Conservation (phyloP, 345 rosid genomes). For the Aethionema arabicum region DNA sequence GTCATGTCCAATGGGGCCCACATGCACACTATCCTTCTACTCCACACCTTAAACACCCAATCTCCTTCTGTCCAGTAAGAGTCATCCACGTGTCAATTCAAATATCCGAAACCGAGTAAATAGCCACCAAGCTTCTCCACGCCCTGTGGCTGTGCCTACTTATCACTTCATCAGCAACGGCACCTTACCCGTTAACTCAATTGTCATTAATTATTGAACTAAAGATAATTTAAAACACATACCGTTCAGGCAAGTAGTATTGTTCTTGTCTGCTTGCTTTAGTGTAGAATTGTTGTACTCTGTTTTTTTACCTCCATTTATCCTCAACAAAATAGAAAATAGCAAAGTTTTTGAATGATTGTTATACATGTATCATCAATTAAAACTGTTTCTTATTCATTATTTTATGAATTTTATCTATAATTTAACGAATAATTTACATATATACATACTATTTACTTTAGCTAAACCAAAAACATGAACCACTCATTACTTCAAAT, state of each 20-base stretch:
- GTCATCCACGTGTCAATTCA: constrained; percentile 48
- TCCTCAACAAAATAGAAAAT: constrained; percentile 4
- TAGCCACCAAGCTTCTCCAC: constrained; percentile 63
- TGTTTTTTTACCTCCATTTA: constrained; percentile 13
- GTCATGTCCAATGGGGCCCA: constrained; percentile 27
- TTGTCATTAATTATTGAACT: constrained; percentile 12
- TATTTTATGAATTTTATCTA: background rate
- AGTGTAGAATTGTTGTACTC: constrained; percentile 9
- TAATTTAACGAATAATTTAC: background rate
- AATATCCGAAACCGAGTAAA: constrained; percentile 48
- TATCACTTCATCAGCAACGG: constrained; percentile 59
- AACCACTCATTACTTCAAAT: constrained; percentile 36
- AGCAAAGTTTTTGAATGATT: constrained; percentile 20
- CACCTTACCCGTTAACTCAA: constrained; percentile 24
- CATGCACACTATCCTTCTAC: constrained; percentile 28
- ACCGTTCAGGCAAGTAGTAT: constrained; percentile 29
- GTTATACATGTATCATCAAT: too few relatives aligned
- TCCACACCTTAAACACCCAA: constrained; percentile 62
- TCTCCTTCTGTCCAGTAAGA: constrained; percentile 44
- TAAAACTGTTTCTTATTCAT: too few relatives aligned
- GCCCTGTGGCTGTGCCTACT: constrained; percentile 35
- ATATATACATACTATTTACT: constrained; percentile 13
- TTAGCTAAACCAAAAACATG: constrained; percentile 32
- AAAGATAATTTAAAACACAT: constrained; percentile 42
- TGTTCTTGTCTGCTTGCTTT: background rate